phyloP scores from a whole-genome alignment of 495 filamentous ascomycete species.

The Trichoderma asperelloides region DNA sequence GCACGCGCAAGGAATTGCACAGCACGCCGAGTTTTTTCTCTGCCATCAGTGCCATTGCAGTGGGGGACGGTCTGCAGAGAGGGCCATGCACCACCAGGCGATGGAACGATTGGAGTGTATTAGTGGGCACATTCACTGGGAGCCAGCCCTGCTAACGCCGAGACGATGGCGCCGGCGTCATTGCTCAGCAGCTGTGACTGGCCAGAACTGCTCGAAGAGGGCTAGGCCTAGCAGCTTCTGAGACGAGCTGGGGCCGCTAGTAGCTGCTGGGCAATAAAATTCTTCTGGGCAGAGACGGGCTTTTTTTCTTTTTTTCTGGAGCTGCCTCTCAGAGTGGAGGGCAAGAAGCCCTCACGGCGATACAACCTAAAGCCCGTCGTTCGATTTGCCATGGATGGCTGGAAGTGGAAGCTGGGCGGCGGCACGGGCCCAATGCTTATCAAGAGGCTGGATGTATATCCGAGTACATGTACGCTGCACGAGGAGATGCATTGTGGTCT shows the following conservation, averaged over 20 bases:
- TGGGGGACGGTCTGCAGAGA: background rate
- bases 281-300: too few species aligned
- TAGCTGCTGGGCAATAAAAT: background rate
- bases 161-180: background rate
- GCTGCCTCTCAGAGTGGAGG: background rate
- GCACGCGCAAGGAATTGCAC: background rate
- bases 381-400: background rate
- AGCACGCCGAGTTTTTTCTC: background rate
- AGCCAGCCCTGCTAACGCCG: background rate
- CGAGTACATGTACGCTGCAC: background rate
- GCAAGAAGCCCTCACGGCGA: slow-evolving; percentile 7
- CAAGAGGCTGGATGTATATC: background rate
- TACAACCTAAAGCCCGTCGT: slow-evolving; percentile 1
- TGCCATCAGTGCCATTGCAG: too few species aligned
- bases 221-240: background rate
- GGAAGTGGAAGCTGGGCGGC: slow-evolving; percentile 1
- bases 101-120: background rate
- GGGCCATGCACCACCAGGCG: background rate
- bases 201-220: background rate
- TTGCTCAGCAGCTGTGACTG: background rate
- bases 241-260: background rate
- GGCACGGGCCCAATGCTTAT: background rate
- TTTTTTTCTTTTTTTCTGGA: too few species aligned
- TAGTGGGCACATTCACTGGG: background rate
- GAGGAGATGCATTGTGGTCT: background rate